Evolutionary conservation across 1,284 basidiomycete genomes (phyloP).

Genomic region (Porogramme epimiltina): DNA sequence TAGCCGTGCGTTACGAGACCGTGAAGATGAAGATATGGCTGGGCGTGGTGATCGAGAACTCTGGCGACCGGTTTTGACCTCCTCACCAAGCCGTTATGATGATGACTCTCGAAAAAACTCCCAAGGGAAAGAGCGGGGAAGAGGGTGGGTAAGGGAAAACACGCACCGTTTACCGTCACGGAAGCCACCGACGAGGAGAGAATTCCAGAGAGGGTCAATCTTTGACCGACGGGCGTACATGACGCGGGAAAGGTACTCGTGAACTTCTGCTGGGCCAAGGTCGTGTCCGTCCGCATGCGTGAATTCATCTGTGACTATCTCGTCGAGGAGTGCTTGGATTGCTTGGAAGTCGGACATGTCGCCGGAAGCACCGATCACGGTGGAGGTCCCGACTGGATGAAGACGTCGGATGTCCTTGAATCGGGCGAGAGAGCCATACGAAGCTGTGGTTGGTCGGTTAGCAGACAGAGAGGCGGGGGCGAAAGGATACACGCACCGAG

Average conservation of each 20-base stretch:
- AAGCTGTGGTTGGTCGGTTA: conserved; percentile 55
- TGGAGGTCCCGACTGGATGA: conserved; percentile 80
- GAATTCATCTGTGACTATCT: conserved; percentile 78
- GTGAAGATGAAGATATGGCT: too few species aligned
- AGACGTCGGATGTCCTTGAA: conserved; percentile 96
- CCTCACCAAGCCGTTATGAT: too few species aligned
- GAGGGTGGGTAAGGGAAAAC: not conserved
- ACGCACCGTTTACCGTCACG: conserved; percentile 79
- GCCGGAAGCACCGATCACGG: conserved; percentile 90
- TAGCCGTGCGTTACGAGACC: too few species aligned
- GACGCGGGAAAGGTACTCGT: conserved; percentile 89
- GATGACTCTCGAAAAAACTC: not conserved
- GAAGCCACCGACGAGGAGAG: conserved; percentile 90
- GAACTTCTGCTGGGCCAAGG: conserved; percentile 89
- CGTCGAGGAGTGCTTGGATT: conserved; percentile 79
- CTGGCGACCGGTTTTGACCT: too few species aligned
- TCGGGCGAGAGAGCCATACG: conserved; percentile 95
- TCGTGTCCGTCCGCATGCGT: conserved; percentile 82
- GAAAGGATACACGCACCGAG: conserved; percentile 60
- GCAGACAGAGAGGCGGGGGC: not conserved
- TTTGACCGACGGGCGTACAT: conserved; percentile 92
- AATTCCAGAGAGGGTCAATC: conserved; percentile 96
- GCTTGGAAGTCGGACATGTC: conserved; percentile 99
- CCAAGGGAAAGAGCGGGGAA: not conserved
- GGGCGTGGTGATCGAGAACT: too few species aligned